Conservation (phyloP, 2,329 filamentous ascomycete genomes). For the Aspergillus sp. region DNA sequence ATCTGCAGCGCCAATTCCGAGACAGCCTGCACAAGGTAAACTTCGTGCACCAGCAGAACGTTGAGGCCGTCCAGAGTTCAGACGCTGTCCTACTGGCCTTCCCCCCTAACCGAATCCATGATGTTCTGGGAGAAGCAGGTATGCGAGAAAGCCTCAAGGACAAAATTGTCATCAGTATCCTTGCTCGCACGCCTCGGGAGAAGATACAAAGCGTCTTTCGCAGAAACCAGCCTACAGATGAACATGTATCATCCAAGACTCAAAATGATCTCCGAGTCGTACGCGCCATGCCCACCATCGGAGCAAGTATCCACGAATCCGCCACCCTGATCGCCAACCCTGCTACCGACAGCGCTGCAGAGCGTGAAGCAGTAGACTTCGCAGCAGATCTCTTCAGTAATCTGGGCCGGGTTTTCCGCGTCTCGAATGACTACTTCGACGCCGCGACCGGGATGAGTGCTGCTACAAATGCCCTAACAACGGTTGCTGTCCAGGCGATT, state of each 20-base stretch:
- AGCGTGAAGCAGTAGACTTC: too few relatives aligned
- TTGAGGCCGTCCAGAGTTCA: too few relatives aligned
- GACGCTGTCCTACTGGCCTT: neutral
- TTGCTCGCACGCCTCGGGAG: neutral
- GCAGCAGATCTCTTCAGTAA: neutral
- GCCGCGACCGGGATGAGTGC: neutral
- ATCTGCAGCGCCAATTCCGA: too few relatives aligned
- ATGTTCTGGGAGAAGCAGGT: neutral
- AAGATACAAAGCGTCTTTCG: neutral
- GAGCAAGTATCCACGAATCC: neutral
- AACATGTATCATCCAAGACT: too few relatives aligned
- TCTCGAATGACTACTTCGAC: neutral
- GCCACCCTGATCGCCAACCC: neutral
- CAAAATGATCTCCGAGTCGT: neutral
- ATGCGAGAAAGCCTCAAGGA: neutral
- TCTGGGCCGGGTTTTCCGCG: neutral
- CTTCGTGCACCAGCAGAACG: too few relatives aligned
- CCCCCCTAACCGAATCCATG: neutral
- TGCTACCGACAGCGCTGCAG: neutral
- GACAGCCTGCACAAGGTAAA: too few relatives aligned
- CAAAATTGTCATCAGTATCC: neutral
- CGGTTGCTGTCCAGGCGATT: neutral
- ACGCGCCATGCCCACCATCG: neutral
- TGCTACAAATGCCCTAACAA: neutral
- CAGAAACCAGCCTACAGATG: too few relatives aligned